phyloP scores from a whole-genome alignment of 495 filamentous ascomycete species.

The Lasiosphaeria miniovina region DNA sequence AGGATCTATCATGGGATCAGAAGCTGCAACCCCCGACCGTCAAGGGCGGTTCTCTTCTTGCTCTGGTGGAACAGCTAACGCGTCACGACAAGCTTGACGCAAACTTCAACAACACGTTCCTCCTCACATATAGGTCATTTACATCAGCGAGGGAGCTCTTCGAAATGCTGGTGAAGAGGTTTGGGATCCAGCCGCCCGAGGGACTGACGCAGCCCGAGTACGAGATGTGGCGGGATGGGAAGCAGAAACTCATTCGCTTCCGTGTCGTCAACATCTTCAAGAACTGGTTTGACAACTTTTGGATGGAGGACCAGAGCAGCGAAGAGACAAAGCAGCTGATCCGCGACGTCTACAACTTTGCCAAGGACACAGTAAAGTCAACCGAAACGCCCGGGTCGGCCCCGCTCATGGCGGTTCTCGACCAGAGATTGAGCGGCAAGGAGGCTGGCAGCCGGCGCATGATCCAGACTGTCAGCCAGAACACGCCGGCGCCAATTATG shows the following conservation, averaged over 20 bases:
- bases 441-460: slow-evolving; percentile 83
- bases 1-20: slow-evolving; percentile 82
- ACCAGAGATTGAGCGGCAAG: slow-evolving; percentile 81
- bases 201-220: slow-evolving; percentile 72
- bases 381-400: slow-evolving; percentile 85
- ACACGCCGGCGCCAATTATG: slow-evolving; percentile 82
- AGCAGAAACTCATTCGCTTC: slow-evolving; percentile 93
- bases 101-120: slow-evolving; percentile 96
- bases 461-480: slow-evolving; percentile 75
- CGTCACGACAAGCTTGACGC: slow-evolving; percentile 93
- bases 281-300: slow-evolving; percentile 96
- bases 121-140: slow-evolving; percentile 94
- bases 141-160: slow-evolving; percentile 88
- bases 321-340: slow-evolving; percentile 81
- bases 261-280: slow-evolving; percentile 96
- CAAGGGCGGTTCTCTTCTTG: slow-evolving; percentile 84
- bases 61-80: slow-evolving; percentile 92
- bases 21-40: slow-evolving; percentile 70
- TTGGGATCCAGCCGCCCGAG: slow-evolving; percentile 88
- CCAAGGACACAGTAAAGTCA: slow-evolving; percentile 84
- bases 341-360: slow-evolving; percentile 83
- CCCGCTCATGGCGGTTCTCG: slow-evolving; percentile 76
- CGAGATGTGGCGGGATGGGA: slow-evolving; percentile 85
- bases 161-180: slow-evolving; percentile 84
- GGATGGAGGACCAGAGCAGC: slow-evolving; percentile 85